A percentile compares a stretch with the other conserved stretches of the same genome.
Conservation (phyloP, 2,329 filamentous ascomycete species). For the Colletotrichum falcatum region DNA sequence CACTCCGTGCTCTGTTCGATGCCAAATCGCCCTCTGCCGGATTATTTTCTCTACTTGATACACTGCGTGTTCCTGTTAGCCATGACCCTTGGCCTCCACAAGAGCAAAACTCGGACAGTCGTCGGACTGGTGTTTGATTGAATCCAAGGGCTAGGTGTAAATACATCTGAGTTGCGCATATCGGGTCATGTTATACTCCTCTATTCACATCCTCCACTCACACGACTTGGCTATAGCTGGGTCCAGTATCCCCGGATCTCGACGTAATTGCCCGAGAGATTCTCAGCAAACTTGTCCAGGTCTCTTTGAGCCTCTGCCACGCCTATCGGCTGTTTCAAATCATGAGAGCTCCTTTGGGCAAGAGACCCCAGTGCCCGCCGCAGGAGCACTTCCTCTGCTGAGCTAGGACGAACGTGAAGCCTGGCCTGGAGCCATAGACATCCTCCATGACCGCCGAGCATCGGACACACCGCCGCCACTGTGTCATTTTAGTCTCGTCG, state of each 20-base stretch:
- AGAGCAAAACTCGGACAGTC: too few species aligned
- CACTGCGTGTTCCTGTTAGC: not conserved
- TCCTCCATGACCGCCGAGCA: conserved; percentile 77
- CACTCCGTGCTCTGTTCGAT: too few species aligned
- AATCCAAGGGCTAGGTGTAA: not conserved
- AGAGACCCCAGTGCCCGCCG: conserved; percentile 64
- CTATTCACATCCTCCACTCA: too few species aligned
- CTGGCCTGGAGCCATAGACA: conserved; percentile 59
- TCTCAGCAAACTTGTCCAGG: not conserved
- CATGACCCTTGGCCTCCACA: too few species aligned
- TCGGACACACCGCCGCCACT: conserved; percentile 65
- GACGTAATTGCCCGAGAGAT: not conserved
- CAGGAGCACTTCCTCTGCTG: conserved; percentile 69
- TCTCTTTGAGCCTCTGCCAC: not conserved
- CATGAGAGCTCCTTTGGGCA: conserved; percentile 48
- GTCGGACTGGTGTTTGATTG: not conserved
- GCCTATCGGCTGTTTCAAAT: conserved; percentile 1
- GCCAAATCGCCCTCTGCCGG: not conserved
- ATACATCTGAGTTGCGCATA: not conserved
- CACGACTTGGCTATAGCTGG: not conserved
- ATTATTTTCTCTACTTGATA: not conserved
- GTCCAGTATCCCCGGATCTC: not conserved
- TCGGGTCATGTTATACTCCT: too few species aligned
- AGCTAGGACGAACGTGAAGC: conserved; percentile 64
- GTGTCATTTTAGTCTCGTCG: conserved; percentile 56